Evolutionary conservation across 2,329 filamentous ascomycete species (phyloP), one percentile per base, ranked within the genome.

Genomic region (Colletotrichum kahawae): DNA sequence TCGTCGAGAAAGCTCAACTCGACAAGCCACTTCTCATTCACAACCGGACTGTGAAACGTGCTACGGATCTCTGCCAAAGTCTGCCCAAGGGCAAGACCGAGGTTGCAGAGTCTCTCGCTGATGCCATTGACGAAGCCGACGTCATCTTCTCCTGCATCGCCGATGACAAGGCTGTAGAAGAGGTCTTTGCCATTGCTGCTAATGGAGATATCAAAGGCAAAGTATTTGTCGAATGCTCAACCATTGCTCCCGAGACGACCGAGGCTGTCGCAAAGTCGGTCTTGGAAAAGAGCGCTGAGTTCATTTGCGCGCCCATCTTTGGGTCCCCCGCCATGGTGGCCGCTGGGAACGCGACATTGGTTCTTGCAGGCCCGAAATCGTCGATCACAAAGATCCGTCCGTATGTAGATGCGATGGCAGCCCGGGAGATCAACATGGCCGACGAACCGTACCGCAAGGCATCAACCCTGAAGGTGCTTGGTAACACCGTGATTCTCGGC

Each of bases 151-250:
- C 92, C 76, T 97, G 95, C 81, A 88, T 98, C 5, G 91, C 93
- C 78, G 93, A 97, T 81, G 95, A 98, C 82, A 87, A 90, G 4
- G 94, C 94, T 7, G 91, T 97, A 57, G 89, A 91, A 72, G 85
- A 89, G 6, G 91, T 92, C 24, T 89, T 95, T 75, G 83, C 88
- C 56, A 82, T 88, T 4, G 90, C 93, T 34, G 85, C 95, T 5
- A 79, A 89, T 63, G 81, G 85, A 21, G 85, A 91, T 72, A 85
- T 94, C 21, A 88, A 88, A 33, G 92, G 91, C 76, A 98, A 98
- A 85, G 87, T 97, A 18, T 93, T 98, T 78, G 90, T 98, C 36
- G 95, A 98, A 81, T 96, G 94, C 88, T 97, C 95, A 5, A 98
- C 95, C 31, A 91, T 98, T 43, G 94, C 97, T 83, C 95, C 96